These are phyloP conservation scores for Ustilago trichophora DNA, from an alignment of 1,284 basidiomycete species.

Conservation along the genomic window DNA sequence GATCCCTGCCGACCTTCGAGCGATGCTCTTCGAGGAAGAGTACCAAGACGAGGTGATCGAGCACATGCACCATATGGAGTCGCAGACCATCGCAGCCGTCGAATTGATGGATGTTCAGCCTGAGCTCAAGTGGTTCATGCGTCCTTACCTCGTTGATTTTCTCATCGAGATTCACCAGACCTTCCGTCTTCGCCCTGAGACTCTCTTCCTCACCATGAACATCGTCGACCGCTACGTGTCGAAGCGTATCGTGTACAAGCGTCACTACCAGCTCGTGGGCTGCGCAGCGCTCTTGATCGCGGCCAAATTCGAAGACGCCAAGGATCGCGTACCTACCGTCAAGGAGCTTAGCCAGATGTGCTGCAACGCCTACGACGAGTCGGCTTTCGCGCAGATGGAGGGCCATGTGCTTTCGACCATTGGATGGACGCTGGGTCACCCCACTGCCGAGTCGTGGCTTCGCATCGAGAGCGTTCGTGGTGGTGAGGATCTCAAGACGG, in stretches of 20 bases:
- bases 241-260: constrained; percentile 96
- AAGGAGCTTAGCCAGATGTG: constrained; percentile 93
- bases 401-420: constrained; percentile 95
- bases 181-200: constrained; percentile 89
- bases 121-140: constrained; percentile 86
- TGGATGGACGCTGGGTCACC: constrained; percentile 95
- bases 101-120: constrained; percentile 99
- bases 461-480: constrained; percentile 70
- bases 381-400: constrained; percentile 80
- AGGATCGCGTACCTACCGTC: constrained; percentile 95
- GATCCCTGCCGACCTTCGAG: constrained; percentile 30
- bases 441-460: constrained; percentile 96
- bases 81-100: constrained; percentile 83
- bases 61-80: constrained; percentile 98
- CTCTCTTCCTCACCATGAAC: constrained; percentile 96
- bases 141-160: constrained; percentile 98
- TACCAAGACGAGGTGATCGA: constrained; percentile 89
- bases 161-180: constrained; percentile 97
- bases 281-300: constrained; percentile 99
- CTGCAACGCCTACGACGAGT: constrained; percentile 92
- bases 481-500: constrained; percentile 83
- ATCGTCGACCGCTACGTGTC: constrained; percentile 99
- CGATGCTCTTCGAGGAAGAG: constrained; percentile 78
- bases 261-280: constrained; percentile 98
- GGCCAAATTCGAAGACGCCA: constrained; percentile 98